These are phyloP conservation scores for Cinnamomum chago DNA, from an alignment of 164 flowering plant species.

Conservation along the genomic window DNA sequence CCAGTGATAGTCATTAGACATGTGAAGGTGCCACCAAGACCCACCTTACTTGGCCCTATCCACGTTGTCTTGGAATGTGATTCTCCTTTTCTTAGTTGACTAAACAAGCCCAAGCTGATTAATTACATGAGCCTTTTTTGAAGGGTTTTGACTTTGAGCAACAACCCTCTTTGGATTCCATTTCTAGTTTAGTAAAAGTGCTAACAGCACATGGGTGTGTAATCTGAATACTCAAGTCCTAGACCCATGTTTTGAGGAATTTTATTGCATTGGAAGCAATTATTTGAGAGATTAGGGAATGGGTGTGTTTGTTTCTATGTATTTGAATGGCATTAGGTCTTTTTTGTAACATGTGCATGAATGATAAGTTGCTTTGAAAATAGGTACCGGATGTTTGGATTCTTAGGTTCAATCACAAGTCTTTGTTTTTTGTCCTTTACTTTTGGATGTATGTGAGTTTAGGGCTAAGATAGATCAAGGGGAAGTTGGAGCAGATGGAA, in stretches of 20 bases:
- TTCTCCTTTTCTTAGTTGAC: background rate
- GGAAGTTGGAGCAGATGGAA: background rate
- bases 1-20: background rate
- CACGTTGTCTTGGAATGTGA: background rate
- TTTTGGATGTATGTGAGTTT: background rate
- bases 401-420: background rate
- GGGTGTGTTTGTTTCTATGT: background rate
- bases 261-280: no score
- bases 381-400: background rate
- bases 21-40: background rate
- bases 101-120: background rate
- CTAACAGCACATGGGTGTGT: background rate
- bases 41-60: background rate
- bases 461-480: background rate
- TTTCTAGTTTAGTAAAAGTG: background rate
- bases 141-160: slow-evolving; percentile 3
- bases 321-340: background rate
- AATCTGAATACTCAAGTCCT: background rate
- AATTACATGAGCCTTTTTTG: background rate
- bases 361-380: background rate
- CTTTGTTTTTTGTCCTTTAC: background rate
- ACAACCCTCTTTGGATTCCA: background rate
- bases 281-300: background rate
- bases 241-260: no score
- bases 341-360: background rate